Percentiles rank a stretch among this genome's conserved stretches.
Conservation (phyloP, 805 yeast species). For the Candida piceae region DNA sequence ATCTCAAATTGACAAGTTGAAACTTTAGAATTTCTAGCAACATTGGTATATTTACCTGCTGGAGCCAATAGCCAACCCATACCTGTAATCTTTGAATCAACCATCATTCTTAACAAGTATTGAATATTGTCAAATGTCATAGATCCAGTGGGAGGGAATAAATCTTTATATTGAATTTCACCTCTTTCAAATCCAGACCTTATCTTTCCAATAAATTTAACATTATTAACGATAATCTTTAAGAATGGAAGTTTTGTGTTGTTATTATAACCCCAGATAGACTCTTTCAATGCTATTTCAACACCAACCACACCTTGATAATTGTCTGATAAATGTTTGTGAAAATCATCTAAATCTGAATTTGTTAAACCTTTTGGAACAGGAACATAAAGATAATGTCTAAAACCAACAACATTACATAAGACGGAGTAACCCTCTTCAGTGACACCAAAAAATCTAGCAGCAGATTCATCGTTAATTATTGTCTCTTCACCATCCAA, state of each 20-base stretch:
- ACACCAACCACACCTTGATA: slow-evolving; percentile 60
- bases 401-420: slow-evolving; percentile 84
- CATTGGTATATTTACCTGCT: slow-evolving; percentile 54
- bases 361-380: slow-evolving; percentile 74
- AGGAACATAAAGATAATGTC: slow-evolving; percentile 88
- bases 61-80: slow-evolving; percentile 98
- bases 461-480: slow-evolving; percentile 52
- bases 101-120: slow-evolving; percentile 79
- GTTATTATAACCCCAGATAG: slow-evolving; percentile 91
- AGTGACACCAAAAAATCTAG: slow-evolving; percentile 91
- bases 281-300: slow-evolving; percentile 67
- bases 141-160: slow-evolving; percentile 54
- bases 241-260: slow-evolving; percentile 74
- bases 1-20: slow-evolving; percentile 89
- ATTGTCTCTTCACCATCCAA: slow-evolving; percentile 87
- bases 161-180: slow-evolving; percentile 56
- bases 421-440: slow-evolving; percentile 80
- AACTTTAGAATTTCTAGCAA: slow-evolving; percentile 33
- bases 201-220: slow-evolving; percentile 59
- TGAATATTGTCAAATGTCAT: slow-evolving; percentile 89
- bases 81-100: slow-evolving; percentile 88
- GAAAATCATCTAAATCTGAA: slow-evolving; percentile 45
- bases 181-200: slow-evolving; percentile 84
- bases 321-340: slow-evolving; percentile 39
- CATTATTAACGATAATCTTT: slow-evolving; percentile 63